Evolutionary conservation across 176 grass and related monocot species (phyloP).

Genomic region (Oryza nivara): DNA sequence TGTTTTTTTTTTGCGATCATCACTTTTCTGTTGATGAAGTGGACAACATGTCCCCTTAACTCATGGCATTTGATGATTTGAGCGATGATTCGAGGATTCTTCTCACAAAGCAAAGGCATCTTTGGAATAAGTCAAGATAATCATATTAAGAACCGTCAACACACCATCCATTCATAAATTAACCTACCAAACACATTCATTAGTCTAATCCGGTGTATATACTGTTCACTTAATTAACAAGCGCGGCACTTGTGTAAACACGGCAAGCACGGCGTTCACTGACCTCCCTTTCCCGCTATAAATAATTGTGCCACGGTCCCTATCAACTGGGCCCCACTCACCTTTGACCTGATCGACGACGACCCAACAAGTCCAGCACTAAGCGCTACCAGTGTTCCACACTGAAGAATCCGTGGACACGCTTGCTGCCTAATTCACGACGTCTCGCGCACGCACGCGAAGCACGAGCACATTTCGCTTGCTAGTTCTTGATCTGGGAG

Average conservation of each 20-base stretch:
- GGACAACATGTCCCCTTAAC: no score
- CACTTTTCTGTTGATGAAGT: no score
- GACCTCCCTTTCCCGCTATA: background rate
- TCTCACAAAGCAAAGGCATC: background rate
- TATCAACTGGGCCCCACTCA: background rate
- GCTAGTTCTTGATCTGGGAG: constrained; percentile 49
- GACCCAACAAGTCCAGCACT: no score
- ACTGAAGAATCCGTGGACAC: no score
- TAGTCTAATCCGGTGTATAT: background rate
- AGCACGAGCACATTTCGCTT: background rate
- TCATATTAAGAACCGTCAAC: background rate
- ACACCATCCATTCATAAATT: no score
- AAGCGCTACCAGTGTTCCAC: background rate
- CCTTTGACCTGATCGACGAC: background rate
- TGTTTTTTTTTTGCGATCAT: no score
- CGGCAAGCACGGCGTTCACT: background rate
- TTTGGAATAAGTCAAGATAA: background rate
- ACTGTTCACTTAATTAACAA: background rate
- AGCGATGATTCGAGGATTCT: no score
- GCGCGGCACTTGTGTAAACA: background rate
- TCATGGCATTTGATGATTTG: no score
- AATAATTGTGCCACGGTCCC: no score
- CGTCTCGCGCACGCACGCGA: background rate
- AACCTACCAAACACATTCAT: no score
- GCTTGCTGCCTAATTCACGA: background rate